phyloP scores from a whole-genome alignment of 257 asterid genomes.

The Avicennia marina region DNA sequence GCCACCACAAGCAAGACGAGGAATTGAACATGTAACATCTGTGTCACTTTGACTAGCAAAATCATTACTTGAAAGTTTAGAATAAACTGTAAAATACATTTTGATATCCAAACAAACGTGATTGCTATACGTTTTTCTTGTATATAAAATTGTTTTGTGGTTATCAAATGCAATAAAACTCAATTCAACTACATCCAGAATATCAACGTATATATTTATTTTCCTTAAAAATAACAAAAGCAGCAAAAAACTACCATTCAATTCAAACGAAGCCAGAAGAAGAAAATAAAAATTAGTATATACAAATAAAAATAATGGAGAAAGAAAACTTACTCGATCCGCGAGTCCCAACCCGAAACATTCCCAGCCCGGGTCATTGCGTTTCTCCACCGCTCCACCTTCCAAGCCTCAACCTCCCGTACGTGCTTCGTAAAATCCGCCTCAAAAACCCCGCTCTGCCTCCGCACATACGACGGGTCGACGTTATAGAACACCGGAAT shows the following conservation, averaged over 20 bases:
- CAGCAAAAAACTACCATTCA: neutral
- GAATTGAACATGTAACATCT: too few relatives aligned
- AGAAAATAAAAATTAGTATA: too few relatives aligned
- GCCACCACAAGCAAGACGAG: too few relatives aligned
- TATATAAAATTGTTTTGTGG: neutral
- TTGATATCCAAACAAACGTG: too few relatives aligned
- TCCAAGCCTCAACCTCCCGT: conserved; percentile 5
- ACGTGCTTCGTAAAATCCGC: conserved; percentile 15
- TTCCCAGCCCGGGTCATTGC: conserved; percentile 31
- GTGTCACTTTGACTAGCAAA: too few relatives aligned
- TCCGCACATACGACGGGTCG: conserved; percentile 27
- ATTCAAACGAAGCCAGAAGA: neutral
- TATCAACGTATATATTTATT: too few relatives aligned
- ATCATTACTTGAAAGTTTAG: too few relatives aligned
- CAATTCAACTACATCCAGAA: too few relatives aligned
- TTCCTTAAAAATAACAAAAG: neutral
- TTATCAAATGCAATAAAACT: neutral
- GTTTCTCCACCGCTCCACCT: conserved; percentile 29
- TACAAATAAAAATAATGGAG: neutral
- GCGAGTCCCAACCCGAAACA: conserved; percentile 20
- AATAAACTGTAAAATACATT: too few relatives aligned
- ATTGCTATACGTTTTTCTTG: too few relatives aligned
- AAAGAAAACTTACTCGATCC: neutral
- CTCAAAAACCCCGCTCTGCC: conserved; percentile 25
- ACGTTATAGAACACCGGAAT: conserved; percentile 27